A percentile compares a stretch with the other conserved stretches of the same genome.
Conservation (phyloP, 257 asterid species). For the Craterostigma plantagineum region DNA sequence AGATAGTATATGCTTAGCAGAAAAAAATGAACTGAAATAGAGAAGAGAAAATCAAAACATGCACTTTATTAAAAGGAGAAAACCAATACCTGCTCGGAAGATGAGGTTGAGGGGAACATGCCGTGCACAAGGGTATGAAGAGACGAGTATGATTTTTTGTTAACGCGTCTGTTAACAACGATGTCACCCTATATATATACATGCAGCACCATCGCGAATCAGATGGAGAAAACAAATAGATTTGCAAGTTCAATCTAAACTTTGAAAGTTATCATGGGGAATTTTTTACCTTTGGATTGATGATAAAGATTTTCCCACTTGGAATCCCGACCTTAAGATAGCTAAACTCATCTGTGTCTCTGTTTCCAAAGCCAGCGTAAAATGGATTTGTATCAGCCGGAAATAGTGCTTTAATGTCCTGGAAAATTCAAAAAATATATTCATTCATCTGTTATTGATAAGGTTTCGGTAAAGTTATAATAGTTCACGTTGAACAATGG, state of each 20-base stretch:
- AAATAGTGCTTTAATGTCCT: constrained; percentile 77
- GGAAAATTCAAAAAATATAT: constrained; percentile 9
- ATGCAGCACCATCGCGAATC: no score
- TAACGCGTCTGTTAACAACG: constrained; percentile 50
- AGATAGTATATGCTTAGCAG: no score
- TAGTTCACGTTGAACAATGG: background rate
- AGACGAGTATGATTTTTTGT: constrained; percentile 55
- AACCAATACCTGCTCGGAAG: constrained; percentile 53
- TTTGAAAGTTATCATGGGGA: no score
- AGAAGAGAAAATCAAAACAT: background rate
- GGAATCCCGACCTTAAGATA: constrained; percentile 93
- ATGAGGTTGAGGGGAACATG: constrained; percentile 56
- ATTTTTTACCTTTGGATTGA: constrained; percentile 63
- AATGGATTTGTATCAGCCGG: constrained; percentile 75
- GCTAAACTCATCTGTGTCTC: constrained; percentile 91
- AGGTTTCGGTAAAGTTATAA: no score
- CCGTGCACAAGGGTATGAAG: constrained; percentile 59
- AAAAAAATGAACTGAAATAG: background rate
- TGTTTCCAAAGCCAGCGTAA: constrained; percentile 96
- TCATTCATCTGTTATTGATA: no score
- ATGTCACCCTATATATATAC: constrained; percentile 55
- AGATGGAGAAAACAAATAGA: no score
- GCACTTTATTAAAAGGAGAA: background rate
- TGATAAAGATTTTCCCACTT: constrained; percentile 71
- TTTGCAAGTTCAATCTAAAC: no score